Evolutionary conservation across 495 filamentous ascomycete genomes (phyloP).

Genomic region (Hyaloscypha hepaticicola): DNA sequence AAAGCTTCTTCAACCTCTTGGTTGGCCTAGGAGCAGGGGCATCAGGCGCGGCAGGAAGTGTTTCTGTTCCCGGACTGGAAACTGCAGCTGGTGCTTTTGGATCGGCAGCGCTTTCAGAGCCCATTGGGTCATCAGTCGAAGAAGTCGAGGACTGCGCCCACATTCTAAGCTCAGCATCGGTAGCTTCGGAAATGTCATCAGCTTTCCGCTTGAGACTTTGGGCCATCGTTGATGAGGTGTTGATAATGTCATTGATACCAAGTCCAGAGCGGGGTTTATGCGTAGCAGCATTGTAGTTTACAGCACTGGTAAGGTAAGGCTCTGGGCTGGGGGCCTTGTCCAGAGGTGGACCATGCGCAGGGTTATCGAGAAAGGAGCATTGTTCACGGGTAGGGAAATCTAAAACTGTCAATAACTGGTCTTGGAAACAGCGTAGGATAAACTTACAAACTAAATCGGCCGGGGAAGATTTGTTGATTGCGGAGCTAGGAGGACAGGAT

Average conservation of each 20-base stretch:
- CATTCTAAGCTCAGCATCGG: constrained; percentile 29
- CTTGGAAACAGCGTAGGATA: too few species aligned
- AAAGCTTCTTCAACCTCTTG: constrained; percentile 38
- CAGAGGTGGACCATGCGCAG: background rate
- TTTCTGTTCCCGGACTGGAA: background rate
- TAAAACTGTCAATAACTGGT: constrained; percentile 6
- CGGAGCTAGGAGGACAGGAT: background rate
- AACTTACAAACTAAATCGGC: background rate
- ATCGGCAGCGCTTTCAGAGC: background rate
- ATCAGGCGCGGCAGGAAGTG: background rate
- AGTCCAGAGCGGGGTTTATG: constrained; percentile 29
- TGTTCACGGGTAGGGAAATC: constrained; percentile 11
- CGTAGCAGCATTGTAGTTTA: constrained; percentile 31
- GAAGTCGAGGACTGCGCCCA: constrained; percentile 19
- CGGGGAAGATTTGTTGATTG: background rate
- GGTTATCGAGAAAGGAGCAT: constrained; percentile 19
- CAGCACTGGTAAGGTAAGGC: constrained; percentile 43
- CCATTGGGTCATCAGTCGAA: background rate
- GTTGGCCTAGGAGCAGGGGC: constrained; percentile 22
- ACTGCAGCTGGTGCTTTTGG: background rate
- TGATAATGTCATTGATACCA: constrained; percentile 37
- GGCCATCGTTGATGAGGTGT: constrained; percentile 8
- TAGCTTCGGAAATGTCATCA: constrained; percentile 36
- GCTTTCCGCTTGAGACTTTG: constrained; percentile 36
- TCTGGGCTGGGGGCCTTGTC: constrained; percentile 28